Evolutionary conservation across 2,329 filamentous ascomycete species (phyloP).

Genomic region (Neopestalotiopsis sp.): DNA sequence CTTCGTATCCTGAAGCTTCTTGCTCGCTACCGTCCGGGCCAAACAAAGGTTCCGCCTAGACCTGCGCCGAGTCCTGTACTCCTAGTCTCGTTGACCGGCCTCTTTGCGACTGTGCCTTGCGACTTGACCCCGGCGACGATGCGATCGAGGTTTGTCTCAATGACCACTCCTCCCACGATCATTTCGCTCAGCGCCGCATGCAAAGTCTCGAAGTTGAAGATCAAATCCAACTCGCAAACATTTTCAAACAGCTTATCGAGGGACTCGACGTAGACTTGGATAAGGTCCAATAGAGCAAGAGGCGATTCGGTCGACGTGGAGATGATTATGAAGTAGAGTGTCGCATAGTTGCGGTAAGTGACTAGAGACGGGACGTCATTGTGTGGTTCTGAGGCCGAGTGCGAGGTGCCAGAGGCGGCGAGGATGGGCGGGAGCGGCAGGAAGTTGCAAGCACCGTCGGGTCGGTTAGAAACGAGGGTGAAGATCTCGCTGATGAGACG

Average conservation of each 20-base stretch:
- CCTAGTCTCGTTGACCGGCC: slow-evolving; percentile 75
- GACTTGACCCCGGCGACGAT: slow-evolving; percentile 84
- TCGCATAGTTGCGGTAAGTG: slow-evolving; percentile 97
- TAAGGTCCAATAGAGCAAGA: slow-evolving; percentile 91
- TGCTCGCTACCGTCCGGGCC: slow-evolving; percentile 41
- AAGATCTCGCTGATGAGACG: slow-evolving; percentile 97
- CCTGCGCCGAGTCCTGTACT: slow-evolving; percentile 51
- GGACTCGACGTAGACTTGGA: slow-evolving; percentile 97
- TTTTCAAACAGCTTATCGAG: slow-evolving; percentile 96
- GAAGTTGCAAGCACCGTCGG: slow-evolving; percentile 95
- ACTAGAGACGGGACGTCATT: slow-evolving; percentile 94
- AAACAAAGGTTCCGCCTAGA: slow-evolving; percentile 62
- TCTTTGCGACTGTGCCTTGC: slow-evolving; percentile 78
- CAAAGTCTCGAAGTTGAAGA: slow-evolving; percentile 98
- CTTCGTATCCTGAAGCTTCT: neutral
- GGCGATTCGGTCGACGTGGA: slow-evolving; percentile 95
- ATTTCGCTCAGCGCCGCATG: slow-evolving; percentile 92
- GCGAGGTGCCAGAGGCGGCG: slow-evolving; percentile 65
- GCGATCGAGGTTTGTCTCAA: slow-evolving; percentile 88
- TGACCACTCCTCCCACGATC: slow-evolving; percentile 92
- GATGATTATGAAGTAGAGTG: slow-evolving; percentile 98
- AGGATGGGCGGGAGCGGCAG: slow-evolving; percentile 77
- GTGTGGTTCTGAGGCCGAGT: slow-evolving; percentile 69
- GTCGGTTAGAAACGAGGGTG: slow-evolving; percentile 88
- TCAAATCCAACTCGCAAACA: slow-evolving; percentile 96